Base-by-base conservation (phyloP, 2,329 filamentous ascomycete species). In the Colletotrichum neosansevieriae region DNA sequence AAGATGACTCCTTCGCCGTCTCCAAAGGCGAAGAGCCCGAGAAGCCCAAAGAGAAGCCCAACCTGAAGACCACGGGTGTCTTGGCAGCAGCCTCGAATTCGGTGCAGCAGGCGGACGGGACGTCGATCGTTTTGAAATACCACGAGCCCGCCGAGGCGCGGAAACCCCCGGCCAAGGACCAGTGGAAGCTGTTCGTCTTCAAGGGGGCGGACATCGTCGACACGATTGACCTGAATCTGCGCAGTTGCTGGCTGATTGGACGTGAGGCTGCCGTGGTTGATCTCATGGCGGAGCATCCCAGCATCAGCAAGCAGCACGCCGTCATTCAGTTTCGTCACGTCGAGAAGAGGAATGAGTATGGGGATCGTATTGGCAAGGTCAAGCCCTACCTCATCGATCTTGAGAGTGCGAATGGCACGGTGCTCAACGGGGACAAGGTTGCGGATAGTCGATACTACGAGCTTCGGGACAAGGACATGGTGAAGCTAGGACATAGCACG, bases 101-200 rank as follows among this genome's bases (percentile, higher is more conserved):
- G 2, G 79, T 90, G 17, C 89, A 89, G 7, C 89, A 97, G 71
- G 88, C 88, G 29, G 89, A 89, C 74, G 93, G 93, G 65, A 91
- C 90, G 3, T 86, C 87, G 21, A 90, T 97, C 62, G 89, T 93
- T 3, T 87, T 99, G 53, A 98, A 98, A 83, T 99, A 99, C 79
- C 93, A 98, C 81, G 96, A 99, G 80, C 96, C 96, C 1, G 83
- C 93, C 11, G 96, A 99, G 82, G 93, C 95, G 57, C 92, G 96
- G 67, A 97, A 97, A 74, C 93, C 96, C 0, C 86, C 94, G 0
- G 76, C 91, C 1, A 91, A 89, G 62, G 90, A 96, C 73, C 83
- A 88, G 65, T 99, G 95, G 95, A 92, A 93, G 69, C 83, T 99
- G 54, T 98, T 97, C 77, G 88, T 98, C 21, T 99, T 99, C 86